Base-by-base conservation (phyloP, 2,329 filamentous ascomycete genomes). In the Hypoxylon sp. region DNA sequence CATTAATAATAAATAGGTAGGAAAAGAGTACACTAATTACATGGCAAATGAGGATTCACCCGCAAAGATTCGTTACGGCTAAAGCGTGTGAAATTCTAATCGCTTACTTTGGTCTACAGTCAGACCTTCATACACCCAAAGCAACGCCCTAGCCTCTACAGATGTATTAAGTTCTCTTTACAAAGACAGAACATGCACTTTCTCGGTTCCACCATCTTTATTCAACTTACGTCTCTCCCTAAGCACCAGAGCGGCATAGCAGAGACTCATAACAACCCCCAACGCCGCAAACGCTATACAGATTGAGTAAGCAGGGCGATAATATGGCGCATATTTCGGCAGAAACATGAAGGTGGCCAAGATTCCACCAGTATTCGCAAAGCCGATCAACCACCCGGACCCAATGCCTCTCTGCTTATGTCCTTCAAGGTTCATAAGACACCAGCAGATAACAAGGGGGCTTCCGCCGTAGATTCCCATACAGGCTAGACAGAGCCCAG, bases 381-480 rank as follows among this genome's bases (percentile, higher is more conserved):
- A 76, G 63, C 78, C 70, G 25, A 79, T 77, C 75, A 79, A 79
- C 25, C 78, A 78, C 2, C 75, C 78, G 2, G 77, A 78, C 2
- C 77, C 78, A 34, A 79, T 77, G 56, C 76, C 79, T 56, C 78
- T 74, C 34, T 79, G 75, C 73, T 76, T 19, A 52, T 41, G 34
- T 5, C 60, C 65, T 9, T 51, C 28, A 13, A 28, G 19, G 1
- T 45, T 45, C 59, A 65, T 60, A 58, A n/a, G 62, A 46, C 55
- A 56, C 45, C 52, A 55, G 25, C 65, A 67, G 17, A 67, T 46
- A 17, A 67, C 23, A 11, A 30, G 43, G 6, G 41, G 32, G 25
- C 46, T 49, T 7, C 38, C 51, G 14, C 60, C 43, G 34, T 51
- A 57, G 17, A 57, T 30, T 13, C 65, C 65, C 65, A 64, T 64